Base-by-base conservation (phyloP, 2,329 filamentous ascomycete species). In the Cadophora malorum region DNA sequence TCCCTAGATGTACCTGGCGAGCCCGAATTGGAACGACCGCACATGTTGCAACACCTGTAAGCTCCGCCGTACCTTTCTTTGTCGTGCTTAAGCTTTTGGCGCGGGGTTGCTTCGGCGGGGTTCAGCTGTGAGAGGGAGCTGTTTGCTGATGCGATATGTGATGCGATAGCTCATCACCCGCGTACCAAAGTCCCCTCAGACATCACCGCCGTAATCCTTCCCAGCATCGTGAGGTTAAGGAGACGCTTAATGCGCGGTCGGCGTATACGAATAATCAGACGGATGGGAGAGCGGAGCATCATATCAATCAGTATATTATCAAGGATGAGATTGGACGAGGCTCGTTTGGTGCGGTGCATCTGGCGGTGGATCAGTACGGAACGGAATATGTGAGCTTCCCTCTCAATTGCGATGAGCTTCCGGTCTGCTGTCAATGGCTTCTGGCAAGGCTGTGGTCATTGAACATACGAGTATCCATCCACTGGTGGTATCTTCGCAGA, bases 291-390 rank as follows among this genome's bases (percentile, higher is more conserved):
- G 89, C 91, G 2, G 89, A 96, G 77, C 93, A 96, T 77, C 88
- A 89, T 67, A 95, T 98, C 81, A 98, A 98, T 79, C 95, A 98
- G 81, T 99, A 98, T 79, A 85, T 91, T 67, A 96, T 99, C 76
- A 90, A 91, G 79, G 91, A 97, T 78, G 95, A 98, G 83, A 97
- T 99, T 75, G 96, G 96, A n/a, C 86, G 94, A 72, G 96, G 96
- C 21, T 98, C 95, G 0, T 99, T 97, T 79, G 96, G 96, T 8
- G 91, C 94, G 12, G 96, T 99, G 16, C 94, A 98, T 80, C 83
- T 95, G 23, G 96, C 94, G 25, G 89, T 88, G 2, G 95, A 99
- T 80, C 94, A 97, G 79, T 96, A 90, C 81, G 95, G 94, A 52
- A 88, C 89, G 63, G 94, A 98, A 92, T 98, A 91, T 86, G 95